A percentile compares a stretch with the other conserved stretches of the same genome.
phyloP scores from a whole-genome alignment of 495 filamentous ascomycete species.

The Pseudevernia furfuracea region DNA sequence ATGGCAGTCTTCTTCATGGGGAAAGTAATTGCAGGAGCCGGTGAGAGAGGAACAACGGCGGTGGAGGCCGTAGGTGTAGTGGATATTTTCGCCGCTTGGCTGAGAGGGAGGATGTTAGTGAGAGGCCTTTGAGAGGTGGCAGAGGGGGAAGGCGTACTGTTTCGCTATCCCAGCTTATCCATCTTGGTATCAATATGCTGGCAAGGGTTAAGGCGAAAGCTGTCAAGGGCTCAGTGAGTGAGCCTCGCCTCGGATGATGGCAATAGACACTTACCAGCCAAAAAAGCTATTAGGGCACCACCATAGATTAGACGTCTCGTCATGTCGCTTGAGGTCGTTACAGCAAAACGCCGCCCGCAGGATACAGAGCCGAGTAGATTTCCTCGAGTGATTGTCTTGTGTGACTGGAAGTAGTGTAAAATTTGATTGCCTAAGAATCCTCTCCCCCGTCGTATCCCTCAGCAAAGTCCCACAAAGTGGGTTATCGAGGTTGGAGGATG shows the following conservation, averaged over 20 bases:
- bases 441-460: neutral
- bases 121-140: neutral
- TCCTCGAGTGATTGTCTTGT: conserved; percentile 6
- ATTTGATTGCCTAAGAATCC: neutral
- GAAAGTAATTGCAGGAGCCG: conserved; percentile 50
- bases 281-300: conserved; percentile 49
- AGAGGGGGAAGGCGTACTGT: conserved; percentile 37
- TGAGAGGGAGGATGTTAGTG: conserved; percentile 2
- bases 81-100: conserved; percentile 43
- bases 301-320: conserved; percentile 48
- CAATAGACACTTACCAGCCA: conserved; percentile 46
- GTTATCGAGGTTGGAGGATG: neutral
- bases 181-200: conserved; percentile 65
- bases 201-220: conserved; percentile 71
- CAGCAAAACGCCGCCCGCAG: conserved; percentile 4
- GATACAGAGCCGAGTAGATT: neutral
- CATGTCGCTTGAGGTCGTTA: conserved; percentile 31
- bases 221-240: conserved; percentile 31
- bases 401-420: neutral
- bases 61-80: conserved; percentile 72
- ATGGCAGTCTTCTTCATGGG: conserved; percentile 58
- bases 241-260: neutral
- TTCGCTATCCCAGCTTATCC: conserved; percentile 66
- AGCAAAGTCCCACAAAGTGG: conserved; percentile 9
- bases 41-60: conserved; percentile 63